These are phyloP conservation scores for Talaromyces sp. DNA, from an alignment of 2,329 filamentous ascomycete genomes.

Conservation along the genomic window DNA sequence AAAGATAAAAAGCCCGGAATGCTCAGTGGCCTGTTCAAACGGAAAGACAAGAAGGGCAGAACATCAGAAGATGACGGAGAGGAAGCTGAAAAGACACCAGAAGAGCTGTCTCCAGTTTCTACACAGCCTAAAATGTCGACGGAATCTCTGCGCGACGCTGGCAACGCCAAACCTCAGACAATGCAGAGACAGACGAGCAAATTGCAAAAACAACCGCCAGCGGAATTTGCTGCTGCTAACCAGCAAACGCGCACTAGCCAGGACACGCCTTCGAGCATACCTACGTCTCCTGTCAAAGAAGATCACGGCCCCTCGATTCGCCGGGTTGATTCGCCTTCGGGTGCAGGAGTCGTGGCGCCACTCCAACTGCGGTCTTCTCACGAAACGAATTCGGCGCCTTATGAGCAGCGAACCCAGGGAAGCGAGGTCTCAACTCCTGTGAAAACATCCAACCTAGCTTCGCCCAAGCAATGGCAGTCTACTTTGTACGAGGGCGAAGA, in stretches of 20 bases:
- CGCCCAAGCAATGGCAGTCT: background rate
- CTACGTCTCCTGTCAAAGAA: slow-evolving; percentile 15
- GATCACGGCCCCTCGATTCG: slow-evolving; percentile 28
- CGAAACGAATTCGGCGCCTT: slow-evolving; percentile 13
- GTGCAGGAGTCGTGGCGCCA: slow-evolving; percentile 17
- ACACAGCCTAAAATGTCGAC: slow-evolving; percentile 40
- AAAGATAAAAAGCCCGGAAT: slow-evolving; percentile 67
- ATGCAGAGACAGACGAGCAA: slow-evolving; percentile 60
- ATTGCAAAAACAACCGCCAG: slow-evolving; percentile 63
- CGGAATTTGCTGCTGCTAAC: slow-evolving; percentile 32
- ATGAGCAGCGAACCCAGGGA: slow-evolving; percentile 2
- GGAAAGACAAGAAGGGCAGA: slow-evolving; percentile 58
- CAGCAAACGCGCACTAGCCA: slow-evolving; percentile 22
- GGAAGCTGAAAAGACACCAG: slow-evolving; percentile 55
- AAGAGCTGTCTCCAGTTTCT: slow-evolving; percentile 49
- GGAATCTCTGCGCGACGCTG: slow-evolving; percentile 37
- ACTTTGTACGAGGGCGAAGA: slow-evolving; percentile 1
- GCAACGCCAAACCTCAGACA: slow-evolving; percentile 23
- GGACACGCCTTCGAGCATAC: slow-evolving; percentile 19
- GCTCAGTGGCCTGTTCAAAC: slow-evolving; percentile 64
- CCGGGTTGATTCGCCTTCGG: slow-evolving; percentile 27
- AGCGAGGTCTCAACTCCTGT: slow-evolving; percentile 8
- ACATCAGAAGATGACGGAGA: slow-evolving; percentile 42
- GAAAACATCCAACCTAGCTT: slow-evolving; percentile 1
- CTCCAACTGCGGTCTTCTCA: slow-evolving; percentile 15